Percentiles rank a stretch among this genome's conserved stretches.
phyloP scores from a whole-genome alignment of 176 grass and related monocot species.

The Triticum timopheevii region DNA sequence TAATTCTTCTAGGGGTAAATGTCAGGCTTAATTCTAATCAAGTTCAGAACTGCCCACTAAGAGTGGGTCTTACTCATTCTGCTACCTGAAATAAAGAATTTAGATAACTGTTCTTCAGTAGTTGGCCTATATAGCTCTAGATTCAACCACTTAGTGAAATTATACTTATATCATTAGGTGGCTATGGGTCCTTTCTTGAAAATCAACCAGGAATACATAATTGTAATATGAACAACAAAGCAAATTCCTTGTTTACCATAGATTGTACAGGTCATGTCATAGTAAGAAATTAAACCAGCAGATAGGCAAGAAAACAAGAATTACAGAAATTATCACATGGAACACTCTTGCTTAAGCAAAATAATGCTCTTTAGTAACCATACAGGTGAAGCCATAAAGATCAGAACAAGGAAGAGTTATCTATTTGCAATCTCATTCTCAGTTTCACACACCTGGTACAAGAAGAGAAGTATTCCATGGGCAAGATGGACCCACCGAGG shows the following conservation, averaged over 20 bases:
- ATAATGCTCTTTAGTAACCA: neutral
- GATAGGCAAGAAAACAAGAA: neutral
- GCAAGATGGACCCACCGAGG: slow-evolving; percentile 98
- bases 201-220: neutral
- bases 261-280: neutral
- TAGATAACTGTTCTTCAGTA: neutral
- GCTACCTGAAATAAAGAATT: neutral
- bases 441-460: slow-evolving; percentile 90
- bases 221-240: neutral
- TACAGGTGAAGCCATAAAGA: neutral
- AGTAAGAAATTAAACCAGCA: neutral
- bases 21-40: neutral
- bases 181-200: neutral
- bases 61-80: neutral
- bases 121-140: neutral
- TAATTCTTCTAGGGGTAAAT: neutral
- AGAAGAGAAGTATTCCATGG: slow-evolving; percentile 95
- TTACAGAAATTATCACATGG: neutral
- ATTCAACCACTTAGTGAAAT: neutral
- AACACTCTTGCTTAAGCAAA: neutral
- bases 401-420: neutral
- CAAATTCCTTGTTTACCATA: neutral
- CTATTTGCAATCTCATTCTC: slow-evolving; percentile 6
- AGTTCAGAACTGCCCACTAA: neutral
- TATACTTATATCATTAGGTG: neutral